Conservation (phyloP, 352 stramenopile genomes). For the Phytophthora quininea region DNA sequence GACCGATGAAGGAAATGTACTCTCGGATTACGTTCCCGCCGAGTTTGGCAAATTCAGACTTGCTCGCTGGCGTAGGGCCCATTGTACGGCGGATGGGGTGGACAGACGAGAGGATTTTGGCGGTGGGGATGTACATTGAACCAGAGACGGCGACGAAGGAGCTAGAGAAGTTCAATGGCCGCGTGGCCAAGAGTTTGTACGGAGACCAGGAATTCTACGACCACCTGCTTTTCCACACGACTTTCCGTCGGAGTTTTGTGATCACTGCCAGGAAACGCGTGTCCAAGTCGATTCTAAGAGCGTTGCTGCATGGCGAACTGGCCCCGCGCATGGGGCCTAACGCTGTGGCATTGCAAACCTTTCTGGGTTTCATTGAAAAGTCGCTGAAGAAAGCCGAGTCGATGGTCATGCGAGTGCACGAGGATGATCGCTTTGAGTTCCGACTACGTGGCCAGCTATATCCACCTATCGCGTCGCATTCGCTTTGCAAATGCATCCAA, state of each 20-base stretch:
- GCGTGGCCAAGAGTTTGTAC: conserved; percentile 62
- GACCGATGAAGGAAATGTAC: conserved; percentile 75
- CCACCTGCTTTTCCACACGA: conserved; percentile 55
- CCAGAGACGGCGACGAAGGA: conserved; percentile 58
- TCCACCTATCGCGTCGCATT: conserved; percentile 68
- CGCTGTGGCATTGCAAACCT: conserved; percentile 57
- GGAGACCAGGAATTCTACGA: conserved; percentile 84
- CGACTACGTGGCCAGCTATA: conserved; percentile 70
- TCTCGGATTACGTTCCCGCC: conserved; percentile 81
- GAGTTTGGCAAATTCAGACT: conserved; percentile 73
- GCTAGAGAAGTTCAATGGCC: conserved; percentile 61
- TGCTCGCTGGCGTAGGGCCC: conserved; percentile 74
- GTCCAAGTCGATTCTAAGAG: conserved; percentile 72
- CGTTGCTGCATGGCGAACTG: conserved; percentile 72
- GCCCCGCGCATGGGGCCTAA: conserved; percentile 66
- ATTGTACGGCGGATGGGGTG: conserved; percentile 82
- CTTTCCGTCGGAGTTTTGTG: conserved; percentile 79
- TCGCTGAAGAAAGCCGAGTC: conserved; percentile 83
- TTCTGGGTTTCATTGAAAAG: conserved; percentile 81
- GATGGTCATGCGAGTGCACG: conserved; percentile 74
- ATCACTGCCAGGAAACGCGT: conserved; percentile 81
- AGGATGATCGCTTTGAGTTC: conserved; percentile 73
- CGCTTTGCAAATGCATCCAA: conserved; percentile 73
- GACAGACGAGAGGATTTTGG: conserved; percentile 84
- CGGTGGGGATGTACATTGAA: conserved; percentile 82